phyloP scores from a whole-genome alignment of 2,329 filamentous ascomycete species.

The Amphichorda felina region DNA sequence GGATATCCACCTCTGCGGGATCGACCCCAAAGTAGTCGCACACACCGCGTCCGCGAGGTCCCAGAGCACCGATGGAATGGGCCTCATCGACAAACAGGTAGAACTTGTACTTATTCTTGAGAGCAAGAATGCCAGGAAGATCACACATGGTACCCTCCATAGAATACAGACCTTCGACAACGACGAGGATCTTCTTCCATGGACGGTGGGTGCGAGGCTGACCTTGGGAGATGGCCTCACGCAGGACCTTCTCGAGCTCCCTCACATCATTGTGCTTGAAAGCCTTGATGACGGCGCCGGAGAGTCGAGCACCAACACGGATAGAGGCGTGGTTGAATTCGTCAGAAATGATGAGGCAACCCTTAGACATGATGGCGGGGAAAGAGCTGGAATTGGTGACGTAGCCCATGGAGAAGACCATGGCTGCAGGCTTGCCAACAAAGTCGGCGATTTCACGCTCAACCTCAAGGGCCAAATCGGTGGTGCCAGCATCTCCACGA shows the following conservation, averaged over 20 bases:
- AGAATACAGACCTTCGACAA: conserved; percentile 93
- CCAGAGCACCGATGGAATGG: conserved; percentile 88
- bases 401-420: conserved; percentile 99
- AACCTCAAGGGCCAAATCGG: conserved; percentile 78
- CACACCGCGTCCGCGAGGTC: conserved; percentile 78
- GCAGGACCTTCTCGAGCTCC: conserved; percentile 73
- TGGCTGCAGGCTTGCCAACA: conserved; percentile 85
- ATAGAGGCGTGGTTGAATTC: conserved; percentile 98
- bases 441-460: conserved; percentile 84
- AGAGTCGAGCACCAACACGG: conserved; percentile 85
- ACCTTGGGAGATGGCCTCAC: conserved; percentile 89
- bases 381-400: conserved; percentile 92
- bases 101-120: conserved; percentile 97
- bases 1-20: conserved; percentile 76
- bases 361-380: conserved; percentile 83
- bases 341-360: conserved; percentile 88
- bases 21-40: conserved; percentile 96
- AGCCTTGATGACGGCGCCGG: conserved; percentile 86
- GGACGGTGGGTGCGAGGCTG: conserved; percentile 96
- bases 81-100: conserved; percentile 92
- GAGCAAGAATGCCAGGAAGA: conserved; percentile 72
- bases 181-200: conserved; percentile 98
- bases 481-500: conserved; percentile 72
- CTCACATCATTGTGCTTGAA: conserved; percentile 98
- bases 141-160: conserved; percentile 99